phyloP scores from a whole-genome alignment of 495 filamentous ascomycete genomes.

The Penicillium canariense region DNA sequence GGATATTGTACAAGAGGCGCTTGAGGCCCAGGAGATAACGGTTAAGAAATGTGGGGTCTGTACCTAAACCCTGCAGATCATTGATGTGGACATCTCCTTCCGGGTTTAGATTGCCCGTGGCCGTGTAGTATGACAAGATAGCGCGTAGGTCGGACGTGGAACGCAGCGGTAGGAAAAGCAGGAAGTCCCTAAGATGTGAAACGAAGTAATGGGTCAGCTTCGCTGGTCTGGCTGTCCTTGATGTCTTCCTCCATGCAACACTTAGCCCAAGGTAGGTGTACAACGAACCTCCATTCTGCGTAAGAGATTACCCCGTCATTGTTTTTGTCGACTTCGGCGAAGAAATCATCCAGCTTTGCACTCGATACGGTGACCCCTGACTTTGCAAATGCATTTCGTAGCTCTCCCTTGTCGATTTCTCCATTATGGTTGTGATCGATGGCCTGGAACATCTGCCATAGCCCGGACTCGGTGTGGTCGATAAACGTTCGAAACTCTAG shows the following conservation, averaged over 20 bases:
- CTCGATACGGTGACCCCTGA: conserved; percentile 78
- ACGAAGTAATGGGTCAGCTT: conserved; percentile 2
- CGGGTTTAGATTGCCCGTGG: conserved; percentile 82
- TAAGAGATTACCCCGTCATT: conserved; percentile 86
- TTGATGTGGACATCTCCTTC: conserved; percentile 95
- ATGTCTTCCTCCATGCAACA: neutral
- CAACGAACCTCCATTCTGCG: conserved; percentile 89
- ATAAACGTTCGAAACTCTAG: conserved; percentile 89
- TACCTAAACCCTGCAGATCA: conserved; percentile 94
- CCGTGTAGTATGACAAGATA: conserved; percentile 87
- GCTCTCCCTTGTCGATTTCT: conserved; percentile 81
- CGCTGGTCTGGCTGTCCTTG: neutral
- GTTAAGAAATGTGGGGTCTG: conserved; percentile 68
- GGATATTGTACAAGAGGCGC: conserved; percentile 41
- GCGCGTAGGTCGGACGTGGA: conserved; percentile 68
- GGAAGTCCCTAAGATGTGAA: conserved; percentile 68
- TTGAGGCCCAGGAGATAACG: conserved; percentile 36
- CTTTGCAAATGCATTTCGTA: conserved; percentile 70
- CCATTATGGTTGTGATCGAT: conserved; percentile 88
- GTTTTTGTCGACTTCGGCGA: conserved; percentile 84
- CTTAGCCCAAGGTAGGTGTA: neutral
- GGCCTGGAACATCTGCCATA: conserved; percentile 75
- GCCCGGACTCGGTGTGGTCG: conserved; percentile 75
- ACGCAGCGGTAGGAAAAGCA: conserved; percentile 85
- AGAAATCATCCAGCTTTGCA: conserved; percentile 78